A percentile compares a stretch with the other conserved stretches of the same genome.
Conservation (phyloP, 805 yeast genomes). For the Candida suzukii region DNA sequence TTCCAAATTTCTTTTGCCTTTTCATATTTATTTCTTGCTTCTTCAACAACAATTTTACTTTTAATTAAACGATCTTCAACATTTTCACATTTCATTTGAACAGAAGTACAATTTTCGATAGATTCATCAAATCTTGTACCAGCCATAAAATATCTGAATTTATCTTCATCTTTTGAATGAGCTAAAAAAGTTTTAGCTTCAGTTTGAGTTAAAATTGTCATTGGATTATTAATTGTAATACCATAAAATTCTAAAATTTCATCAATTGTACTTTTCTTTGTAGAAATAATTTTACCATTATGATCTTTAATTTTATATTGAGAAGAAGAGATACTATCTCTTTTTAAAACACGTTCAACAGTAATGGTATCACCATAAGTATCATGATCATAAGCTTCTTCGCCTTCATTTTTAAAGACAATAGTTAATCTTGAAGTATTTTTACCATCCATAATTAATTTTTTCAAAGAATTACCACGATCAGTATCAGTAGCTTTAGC, state of each 20-base stretch:
- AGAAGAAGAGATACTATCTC: constrained; percentile 42
- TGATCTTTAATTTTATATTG: constrained; percentile 50
- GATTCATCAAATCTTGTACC: constrained; percentile 72
- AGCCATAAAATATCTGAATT: constrained; percentile 70
- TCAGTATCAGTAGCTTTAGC: constrained; percentile 84
- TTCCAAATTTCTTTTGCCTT: constrained; percentile 34
- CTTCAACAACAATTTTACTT: constrained; percentile 31
- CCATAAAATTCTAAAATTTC: constrained; percentile 63
- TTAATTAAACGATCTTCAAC: constrained; percentile 34
- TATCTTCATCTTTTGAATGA: constrained; percentile 61
- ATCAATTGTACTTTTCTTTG: constrained; percentile 58
- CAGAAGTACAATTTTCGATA: constrained; percentile 40
- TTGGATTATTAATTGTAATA: constrained; percentile 81
- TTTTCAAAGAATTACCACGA: constrained; percentile 67
- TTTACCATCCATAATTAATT: constrained; percentile 71
- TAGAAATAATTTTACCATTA: constrained; percentile 45
- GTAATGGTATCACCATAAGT: constrained; percentile 62
- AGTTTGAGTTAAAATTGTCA: constrained; percentile 90
- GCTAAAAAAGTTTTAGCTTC: constrained; percentile 87
- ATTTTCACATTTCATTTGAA: constrained; percentile 26
- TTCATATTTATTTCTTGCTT: constrained; percentile 31
- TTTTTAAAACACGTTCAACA: constrained; percentile 58
- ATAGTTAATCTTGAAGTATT: constrained; percentile 61
- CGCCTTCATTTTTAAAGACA: constrained; percentile 55
- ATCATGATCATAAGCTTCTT: constrained; percentile 57